Evolutionary conservation across 2,329 filamentous ascomycete species (phyloP).

Genomic region (Colletotrichum neosansevieriae): DNA sequence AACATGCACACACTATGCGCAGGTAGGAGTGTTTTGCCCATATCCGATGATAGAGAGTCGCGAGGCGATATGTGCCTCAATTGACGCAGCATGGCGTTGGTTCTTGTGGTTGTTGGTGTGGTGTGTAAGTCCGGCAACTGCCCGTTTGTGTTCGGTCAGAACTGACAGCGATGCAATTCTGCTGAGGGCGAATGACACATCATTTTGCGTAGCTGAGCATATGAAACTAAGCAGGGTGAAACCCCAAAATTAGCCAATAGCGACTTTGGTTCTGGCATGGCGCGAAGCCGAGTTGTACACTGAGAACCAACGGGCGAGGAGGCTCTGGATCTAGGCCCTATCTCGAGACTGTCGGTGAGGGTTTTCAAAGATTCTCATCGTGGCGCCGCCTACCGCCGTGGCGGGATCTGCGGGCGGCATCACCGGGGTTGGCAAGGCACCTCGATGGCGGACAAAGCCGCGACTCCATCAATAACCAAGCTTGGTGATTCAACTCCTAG

Average conservation of each 20-base stretch:
- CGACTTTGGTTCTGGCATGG: not conserved
- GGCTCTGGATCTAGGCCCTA: conserved; percentile 7
- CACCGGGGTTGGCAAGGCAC: not conserved
- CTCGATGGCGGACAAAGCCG: conserved; percentile 16
- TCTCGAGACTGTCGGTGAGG: conserved; percentile 23
- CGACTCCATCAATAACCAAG: not conserved
- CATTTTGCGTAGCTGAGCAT: conserved; percentile 17
- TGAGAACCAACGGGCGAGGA: conserved; percentile 2
- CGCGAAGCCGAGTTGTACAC: conserved; percentile 7
- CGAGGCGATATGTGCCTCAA: conserved; percentile 1
- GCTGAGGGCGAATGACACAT: conserved; percentile 18
- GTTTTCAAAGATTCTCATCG: not conserved
- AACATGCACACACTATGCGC: conserved; percentile 6
- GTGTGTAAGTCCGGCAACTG: conserved; percentile 14
- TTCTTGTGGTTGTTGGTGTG: not conserved
- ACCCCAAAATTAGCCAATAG: conserved; percentile 19
- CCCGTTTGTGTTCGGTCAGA: conserved; percentile 19
- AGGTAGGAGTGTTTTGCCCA: not conserved
- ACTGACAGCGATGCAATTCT: conserved; percentile 25
- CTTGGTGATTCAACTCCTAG: not conserved
- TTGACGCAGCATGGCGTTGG: not conserved
- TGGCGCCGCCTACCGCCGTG: not conserved
- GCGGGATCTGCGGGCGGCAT: not conserved
- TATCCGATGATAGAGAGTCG: not conserved
- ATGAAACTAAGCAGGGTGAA: conserved; percentile 32